phyloP scores from a whole-genome alignment of 768 basidiomycete genomes.

The Mycena epipterygia region DNA sequence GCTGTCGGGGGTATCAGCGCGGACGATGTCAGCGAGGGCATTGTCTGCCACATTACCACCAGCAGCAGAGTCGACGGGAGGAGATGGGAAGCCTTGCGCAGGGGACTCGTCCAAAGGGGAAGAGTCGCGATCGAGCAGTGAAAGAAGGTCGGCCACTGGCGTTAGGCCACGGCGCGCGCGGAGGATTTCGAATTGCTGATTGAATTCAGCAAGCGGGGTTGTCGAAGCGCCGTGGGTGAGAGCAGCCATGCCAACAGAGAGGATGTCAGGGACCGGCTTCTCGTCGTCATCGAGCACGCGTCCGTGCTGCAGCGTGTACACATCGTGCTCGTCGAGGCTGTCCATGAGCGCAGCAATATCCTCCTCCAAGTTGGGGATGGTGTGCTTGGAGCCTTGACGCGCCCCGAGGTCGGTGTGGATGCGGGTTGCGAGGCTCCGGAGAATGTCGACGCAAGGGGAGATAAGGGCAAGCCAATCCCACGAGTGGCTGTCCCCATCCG shows the following conservation, averaged over 20 bases:
- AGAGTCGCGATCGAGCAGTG: not conserved
- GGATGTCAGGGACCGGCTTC: slow-evolving; percentile 33
- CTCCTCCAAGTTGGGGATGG: slow-evolving; percentile 39
- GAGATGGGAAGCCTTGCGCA: no score
- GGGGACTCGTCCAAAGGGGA: no score
- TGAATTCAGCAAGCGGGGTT: slow-evolving; percentile 33
- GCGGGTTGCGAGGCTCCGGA: slow-evolving; percentile 38
- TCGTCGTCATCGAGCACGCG: slow-evolving; percentile 37
- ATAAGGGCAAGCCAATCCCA: slow-evolving; percentile 36
- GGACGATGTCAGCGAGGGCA: no score
- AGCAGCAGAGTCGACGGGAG: no score
- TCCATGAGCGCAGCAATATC: slow-evolving; percentile 46
- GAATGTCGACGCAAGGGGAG: slow-evolving; percentile 38
- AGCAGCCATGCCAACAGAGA: slow-evolving; percentile 27
- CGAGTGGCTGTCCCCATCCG: slow-evolving; percentile 27
- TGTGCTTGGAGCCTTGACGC: slow-evolving; percentile 48
- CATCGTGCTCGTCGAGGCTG: slow-evolving; percentile 37
- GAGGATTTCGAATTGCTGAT: slow-evolving; percentile 27
- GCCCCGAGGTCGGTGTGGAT: slow-evolving; percentile 42
- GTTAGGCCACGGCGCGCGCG: slow-evolving; percentile 27
- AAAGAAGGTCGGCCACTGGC: slow-evolving; percentile 7
- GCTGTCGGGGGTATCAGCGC: no score
- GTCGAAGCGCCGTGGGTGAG: slow-evolving; percentile 21
- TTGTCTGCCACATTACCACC: no score
- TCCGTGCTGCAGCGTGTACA: slow-evolving; percentile 37